Conservation (phyloP, 2,329 filamentous ascomycete genomes). For the Aspergillus awamori region DNA sequence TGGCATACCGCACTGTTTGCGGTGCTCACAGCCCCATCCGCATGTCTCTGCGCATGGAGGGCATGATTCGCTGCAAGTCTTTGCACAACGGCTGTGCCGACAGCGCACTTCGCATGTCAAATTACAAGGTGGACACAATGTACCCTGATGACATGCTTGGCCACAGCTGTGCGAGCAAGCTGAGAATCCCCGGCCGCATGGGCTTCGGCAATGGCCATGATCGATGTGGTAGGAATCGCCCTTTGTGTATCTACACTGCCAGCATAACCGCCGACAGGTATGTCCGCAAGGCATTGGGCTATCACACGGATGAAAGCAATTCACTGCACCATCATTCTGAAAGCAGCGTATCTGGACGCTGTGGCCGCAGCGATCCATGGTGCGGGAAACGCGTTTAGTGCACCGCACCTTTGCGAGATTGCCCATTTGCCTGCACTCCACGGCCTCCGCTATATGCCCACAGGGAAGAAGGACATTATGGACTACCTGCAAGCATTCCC, state of each 20-base stretch:
- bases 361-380: constrained; percentile 6
- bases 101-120: constrained; percentile 17
- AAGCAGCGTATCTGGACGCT: not conserved
- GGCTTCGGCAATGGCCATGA: constrained; percentile 8
- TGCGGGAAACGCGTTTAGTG: not conserved
- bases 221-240: not conserved
- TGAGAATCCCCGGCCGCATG: constrained; percentile 5
- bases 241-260: not conserved
- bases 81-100: constrained; percentile 14
- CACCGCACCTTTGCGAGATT: constrained; percentile 4
- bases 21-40: constrained; percentile 19
- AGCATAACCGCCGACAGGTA: constrained; percentile 6
- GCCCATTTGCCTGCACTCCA: constrained; percentile 5
- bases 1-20: constrained; percentile 17
- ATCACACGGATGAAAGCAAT: constrained; percentile 4
- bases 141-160: constrained; percentile 1
- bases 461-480: constrained; percentile 9
- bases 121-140: constrained; percentile 3
- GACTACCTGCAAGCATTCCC: constrained; percentile 3
- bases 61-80: constrained; percentile 20
- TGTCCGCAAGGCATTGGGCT: constrained; percentile 7
- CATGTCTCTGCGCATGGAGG: constrained; percentile 21
- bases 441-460: constrained; percentile 7
- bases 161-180: constrained; percentile 8
- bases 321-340: not conserved